phyloP scores from a whole-genome alignment of 2,329 filamentous ascomycete genomes.

The Stemphylium beticola region DNA sequence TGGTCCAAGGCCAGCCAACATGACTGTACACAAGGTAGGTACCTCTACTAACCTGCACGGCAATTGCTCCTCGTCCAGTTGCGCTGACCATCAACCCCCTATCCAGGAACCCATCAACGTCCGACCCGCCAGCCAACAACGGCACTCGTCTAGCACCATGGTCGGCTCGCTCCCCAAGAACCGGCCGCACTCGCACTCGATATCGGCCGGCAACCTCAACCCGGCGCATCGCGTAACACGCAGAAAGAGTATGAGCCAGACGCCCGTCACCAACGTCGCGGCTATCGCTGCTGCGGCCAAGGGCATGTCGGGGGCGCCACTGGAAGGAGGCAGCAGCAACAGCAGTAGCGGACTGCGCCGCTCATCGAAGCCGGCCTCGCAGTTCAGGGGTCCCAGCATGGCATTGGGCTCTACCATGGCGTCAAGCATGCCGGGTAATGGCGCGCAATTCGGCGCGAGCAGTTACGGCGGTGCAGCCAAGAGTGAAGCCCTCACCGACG shows the following conservation, averaged over 20 bases:
- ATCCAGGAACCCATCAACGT: slow-evolving; percentile 50
- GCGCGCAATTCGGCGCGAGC: slow-evolving; percentile 44
- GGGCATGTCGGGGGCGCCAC: slow-evolving; percentile 67
- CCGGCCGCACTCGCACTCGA: slow-evolving; percentile 81
- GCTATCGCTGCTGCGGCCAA: slow-evolving; percentile 74
- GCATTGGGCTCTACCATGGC: slow-evolving; percentile 69
- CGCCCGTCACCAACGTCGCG: slow-evolving; percentile 72
- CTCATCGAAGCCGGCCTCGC: slow-evolving; percentile 65
- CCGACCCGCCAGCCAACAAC: slow-evolving; percentile 54
- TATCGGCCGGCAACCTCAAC: slow-evolving; percentile 78
- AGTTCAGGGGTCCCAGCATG: slow-evolving; percentile 53
- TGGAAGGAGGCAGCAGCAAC: slow-evolving; percentile 52
- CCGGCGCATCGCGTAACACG: slow-evolving; percentile 84
- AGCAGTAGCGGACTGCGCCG: slow-evolving; percentile 61
- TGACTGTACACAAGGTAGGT: slow-evolving; percentile 52
- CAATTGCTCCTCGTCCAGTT: slow-evolving; percentile 21
- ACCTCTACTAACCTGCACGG: slow-evolving; percentile 11
- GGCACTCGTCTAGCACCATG: slow-evolving; percentile 55
- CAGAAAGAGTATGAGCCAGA: slow-evolving; percentile 89
- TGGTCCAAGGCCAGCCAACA: slow-evolving; percentile 24
- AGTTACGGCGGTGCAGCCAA: slow-evolving; percentile 49
- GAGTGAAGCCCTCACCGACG: slow-evolving; percentile 70
- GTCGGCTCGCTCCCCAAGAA: slow-evolving; percentile 69
- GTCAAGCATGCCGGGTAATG: slow-evolving; percentile 69
- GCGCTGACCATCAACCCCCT: slow-evolving; percentile 35